A percentile compares a stretch with the other conserved stretches of the same genome.
phyloP scores from a whole-genome alignment of 768 basidiomycete genomes.

The Xerocomus spinulosus region DNA sequence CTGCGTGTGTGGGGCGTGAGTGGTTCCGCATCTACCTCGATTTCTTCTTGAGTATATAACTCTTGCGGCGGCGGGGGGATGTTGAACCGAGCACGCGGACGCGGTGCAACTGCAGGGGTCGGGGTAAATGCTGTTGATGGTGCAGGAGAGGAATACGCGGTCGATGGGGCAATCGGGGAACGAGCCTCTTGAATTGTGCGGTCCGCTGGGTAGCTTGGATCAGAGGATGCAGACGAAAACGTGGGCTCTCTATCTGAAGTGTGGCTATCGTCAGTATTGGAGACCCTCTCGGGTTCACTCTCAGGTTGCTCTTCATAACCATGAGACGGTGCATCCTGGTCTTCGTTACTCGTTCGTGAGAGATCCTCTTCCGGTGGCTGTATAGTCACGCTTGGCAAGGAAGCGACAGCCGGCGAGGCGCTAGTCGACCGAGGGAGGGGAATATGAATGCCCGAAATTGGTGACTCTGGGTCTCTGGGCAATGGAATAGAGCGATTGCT shows the following conservation, averaged over 20 bases:
- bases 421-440: conserved; percentile 52
- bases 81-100: conserved; percentile 58
- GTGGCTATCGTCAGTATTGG: conserved; percentile 25
- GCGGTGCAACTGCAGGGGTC: conserved; percentile 62
- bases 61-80: conserved; percentile 43
- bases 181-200: conserved; percentile 24
- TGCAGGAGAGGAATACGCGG: conserved; percentile 50
- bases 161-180: conserved; percentile 37
- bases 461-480: conserved; percentile 42
- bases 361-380: conserved; percentile 18
- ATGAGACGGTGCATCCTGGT: not conserved
- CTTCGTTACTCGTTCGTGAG: conserved; percentile 16
- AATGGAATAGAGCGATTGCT: conserved; percentile 45
- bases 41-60: conserved; percentile 32
- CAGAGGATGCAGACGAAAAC: conserved; percentile 64
- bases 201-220: conserved; percentile 30
- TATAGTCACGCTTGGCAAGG: conserved; percentile 22
- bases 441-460: conserved; percentile 41
- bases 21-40: conserved; percentile 38
- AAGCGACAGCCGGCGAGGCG: conserved; percentile 42
- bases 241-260: conserved; percentile 50
- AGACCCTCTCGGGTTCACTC: conserved; percentile 20
- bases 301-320: conserved; percentile 10
- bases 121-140: conserved; percentile 60
- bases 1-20: conserved; percentile 70